Conservation (phyloP, 2,329 filamentous ascomycete species). For the Dactylellina parvicollis region DNA sequence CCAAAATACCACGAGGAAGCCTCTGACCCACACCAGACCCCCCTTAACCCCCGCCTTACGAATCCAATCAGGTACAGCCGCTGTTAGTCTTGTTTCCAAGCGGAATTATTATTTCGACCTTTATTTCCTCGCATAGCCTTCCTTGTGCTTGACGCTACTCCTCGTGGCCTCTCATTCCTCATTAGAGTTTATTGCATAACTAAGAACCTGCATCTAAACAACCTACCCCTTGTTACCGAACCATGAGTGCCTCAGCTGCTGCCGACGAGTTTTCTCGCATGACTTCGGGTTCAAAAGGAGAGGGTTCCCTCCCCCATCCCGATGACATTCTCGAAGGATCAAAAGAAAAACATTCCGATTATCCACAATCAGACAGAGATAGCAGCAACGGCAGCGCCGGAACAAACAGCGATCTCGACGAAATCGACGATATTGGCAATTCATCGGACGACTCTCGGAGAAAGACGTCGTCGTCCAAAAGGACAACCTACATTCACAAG, state of each 20-base stretch:
- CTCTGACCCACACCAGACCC: constrained; percentile 54
- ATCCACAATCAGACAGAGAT: constrained; percentile 46
- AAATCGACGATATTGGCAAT: constrained; percentile 50
- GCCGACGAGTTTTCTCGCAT: constrained; percentile 53
- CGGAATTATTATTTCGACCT: constrained; percentile 22
- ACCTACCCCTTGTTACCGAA: constrained; percentile 35
- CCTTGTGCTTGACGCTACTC: constrained; percentile 37
- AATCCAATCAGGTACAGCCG: constrained; percentile 35
- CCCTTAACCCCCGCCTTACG: constrained; percentile 54
- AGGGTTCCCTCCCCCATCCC: constrained; percentile 56
- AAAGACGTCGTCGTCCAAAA: constrained; percentile 37
- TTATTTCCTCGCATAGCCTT: constrained; percentile 36
- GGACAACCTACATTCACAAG: constrained; percentile 51
- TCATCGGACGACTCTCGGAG: constrained; percentile 42
- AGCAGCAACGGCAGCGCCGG: constrained; percentile 54
- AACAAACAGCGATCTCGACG: constrained; percentile 54
- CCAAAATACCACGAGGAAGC: constrained; percentile 53
- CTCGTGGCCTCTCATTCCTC: constrained; percentile 48
- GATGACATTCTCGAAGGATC: constrained; percentile 56
- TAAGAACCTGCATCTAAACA: constrained; percentile 34
- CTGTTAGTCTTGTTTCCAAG: constrained; percentile 43
- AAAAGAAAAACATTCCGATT: constrained; percentile 45
- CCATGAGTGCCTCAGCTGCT: constrained; percentile 55
- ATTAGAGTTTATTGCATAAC: constrained; percentile 44
- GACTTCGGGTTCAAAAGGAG: constrained; percentile 55